Conservation (phyloP, 441 rosid genomes). For the California macrophylla region DNA sequence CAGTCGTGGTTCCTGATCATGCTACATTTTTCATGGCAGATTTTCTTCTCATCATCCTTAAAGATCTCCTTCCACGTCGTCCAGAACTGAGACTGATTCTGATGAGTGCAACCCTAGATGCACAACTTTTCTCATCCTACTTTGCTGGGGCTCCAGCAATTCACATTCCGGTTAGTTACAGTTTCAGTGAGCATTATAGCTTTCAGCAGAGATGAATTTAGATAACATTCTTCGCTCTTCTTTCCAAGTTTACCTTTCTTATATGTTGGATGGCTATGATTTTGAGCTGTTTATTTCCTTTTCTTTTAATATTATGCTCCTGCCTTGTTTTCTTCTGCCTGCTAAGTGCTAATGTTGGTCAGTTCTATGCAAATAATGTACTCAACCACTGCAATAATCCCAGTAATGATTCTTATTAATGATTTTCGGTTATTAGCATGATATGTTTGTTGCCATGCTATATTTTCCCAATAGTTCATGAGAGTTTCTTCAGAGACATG, state of each 20-base stretch:
- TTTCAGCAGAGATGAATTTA: conserved; percentile 11
- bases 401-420: not conserved
- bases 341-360: not conserved
- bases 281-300: not conserved
- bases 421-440: not conserved
- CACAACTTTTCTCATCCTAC: conserved; percentile 80
- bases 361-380: not conserved
- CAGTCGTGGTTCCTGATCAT: conserved; percentile 2
- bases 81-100: conserved; percentile 83
- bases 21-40: conserved; percentile 36
- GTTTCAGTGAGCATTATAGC: not conserved
- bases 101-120: conserved; percentile 97
- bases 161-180: conserved; percentile 77
- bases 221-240: conserved; percentile 10
- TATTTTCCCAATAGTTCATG: not conserved
- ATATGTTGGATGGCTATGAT: not conserved
- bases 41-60: conserved; percentile 81
- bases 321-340: not conserved
- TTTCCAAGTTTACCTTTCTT: not conserved
- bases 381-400: not conserved
- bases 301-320: not conserved
- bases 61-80: conserved; percentile 93
- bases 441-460: not conserved
- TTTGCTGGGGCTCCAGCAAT: conserved; percentile 81
- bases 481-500: not conserved